Conservation (phyloP, 371 early-diverging fungal species). For the Mortierella sp. region DNA sequence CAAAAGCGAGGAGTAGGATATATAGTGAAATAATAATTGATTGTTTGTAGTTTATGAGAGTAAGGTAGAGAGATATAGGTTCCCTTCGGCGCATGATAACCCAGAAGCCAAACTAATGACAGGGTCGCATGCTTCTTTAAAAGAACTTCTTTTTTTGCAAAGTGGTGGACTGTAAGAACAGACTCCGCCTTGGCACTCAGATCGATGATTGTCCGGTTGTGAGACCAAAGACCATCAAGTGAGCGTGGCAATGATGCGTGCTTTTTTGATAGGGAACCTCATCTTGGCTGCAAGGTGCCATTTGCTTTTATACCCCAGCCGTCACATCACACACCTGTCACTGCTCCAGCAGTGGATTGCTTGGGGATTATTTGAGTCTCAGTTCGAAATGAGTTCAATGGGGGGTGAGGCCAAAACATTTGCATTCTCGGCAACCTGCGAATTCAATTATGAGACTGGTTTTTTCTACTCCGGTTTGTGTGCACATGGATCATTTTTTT, state of each 20-base stretch:
- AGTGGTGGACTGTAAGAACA: conserved; percentile 45
- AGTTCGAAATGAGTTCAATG: not conserved
- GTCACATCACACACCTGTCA: not conserved
- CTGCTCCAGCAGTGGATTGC: not conserved
- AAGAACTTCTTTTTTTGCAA: conserved; percentile 55
- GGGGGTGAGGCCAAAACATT: not conserved
- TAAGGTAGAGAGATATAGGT: conserved; percentile 31
- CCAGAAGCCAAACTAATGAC: conserved; percentile 56
- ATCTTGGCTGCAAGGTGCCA: not conserved
- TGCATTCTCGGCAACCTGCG: no score
- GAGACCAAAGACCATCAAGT: conserved; percentile 54
- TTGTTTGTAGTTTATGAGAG: not conserved
- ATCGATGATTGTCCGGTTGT: conserved; percentile 52
- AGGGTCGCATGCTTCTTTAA: conserved; percentile 55
- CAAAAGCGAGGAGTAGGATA: no score
- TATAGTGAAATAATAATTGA: not conserved
- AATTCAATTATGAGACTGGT: not conserved
- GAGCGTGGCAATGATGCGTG: conserved; percentile 58
- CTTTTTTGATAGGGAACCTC: conserved; percentile 38
- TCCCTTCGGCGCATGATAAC: conserved; percentile 56
- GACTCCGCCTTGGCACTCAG: conserved; percentile 52
- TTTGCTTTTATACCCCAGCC: not conserved
- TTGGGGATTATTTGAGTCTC: not conserved
- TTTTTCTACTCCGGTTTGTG: not conserved
- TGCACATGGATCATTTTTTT: not conserved